phyloP scores from a whole-genome alignment of 345 rosid species.

The Eutrema yunnanense region DNA sequence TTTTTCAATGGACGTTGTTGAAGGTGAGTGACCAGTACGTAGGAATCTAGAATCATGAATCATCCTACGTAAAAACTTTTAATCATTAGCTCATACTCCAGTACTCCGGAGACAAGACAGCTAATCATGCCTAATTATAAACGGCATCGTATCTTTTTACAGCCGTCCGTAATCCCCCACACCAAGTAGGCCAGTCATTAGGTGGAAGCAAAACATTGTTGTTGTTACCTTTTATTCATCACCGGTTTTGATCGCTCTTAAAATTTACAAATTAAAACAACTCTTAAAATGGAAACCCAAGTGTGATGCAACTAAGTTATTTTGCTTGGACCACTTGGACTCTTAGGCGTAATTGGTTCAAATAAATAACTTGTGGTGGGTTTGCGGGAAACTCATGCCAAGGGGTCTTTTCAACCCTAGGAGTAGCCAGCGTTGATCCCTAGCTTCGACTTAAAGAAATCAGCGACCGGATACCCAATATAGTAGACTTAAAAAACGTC shows the following conservation, averaged over 20 bases:
- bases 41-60: conserved; percentile 2
- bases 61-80: conserved; percentile 8
- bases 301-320: too few relatives aligned
- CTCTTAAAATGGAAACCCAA: not conserved
- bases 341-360: too few relatives aligned
- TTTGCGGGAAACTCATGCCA: too few relatives aligned
- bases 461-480: too few relatives aligned
- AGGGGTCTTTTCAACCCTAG: too few relatives aligned
- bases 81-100: conserved; percentile 20
- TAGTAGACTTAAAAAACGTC: too few relatives aligned
- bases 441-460: too few relatives aligned
- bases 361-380: too few relatives aligned
- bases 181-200: conserved; percentile 11
- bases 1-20: conserved; percentile 8
- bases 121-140: conserved; percentile 15
- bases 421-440: too few relatives aligned
- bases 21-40: conserved; percentile 14
- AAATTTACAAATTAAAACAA: not conserved
- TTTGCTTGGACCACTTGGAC: too few relatives aligned
- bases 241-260: not conserved
- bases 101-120: conserved; percentile 13
- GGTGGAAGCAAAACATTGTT: not conserved
- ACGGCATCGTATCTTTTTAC: conserved; percentile 7
- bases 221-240: not conserved
- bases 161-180: conserved; percentile 6